phyloP scores from a whole-genome alignment of 2,329 filamentous ascomycete species.

The Botrytis aclada region DNA sequence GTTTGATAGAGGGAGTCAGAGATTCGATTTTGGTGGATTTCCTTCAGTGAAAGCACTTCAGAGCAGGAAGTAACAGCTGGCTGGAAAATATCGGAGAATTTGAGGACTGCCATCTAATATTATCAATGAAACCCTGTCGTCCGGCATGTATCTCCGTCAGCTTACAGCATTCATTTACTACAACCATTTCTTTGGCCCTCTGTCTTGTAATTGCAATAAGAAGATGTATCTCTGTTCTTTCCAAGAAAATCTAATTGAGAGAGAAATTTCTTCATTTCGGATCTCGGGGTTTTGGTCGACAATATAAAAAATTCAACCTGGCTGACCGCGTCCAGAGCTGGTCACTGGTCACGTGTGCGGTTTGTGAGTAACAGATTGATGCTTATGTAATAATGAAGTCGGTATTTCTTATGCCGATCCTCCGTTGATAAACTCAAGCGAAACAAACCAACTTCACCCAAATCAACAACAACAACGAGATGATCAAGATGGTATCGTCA shows the following conservation, averaged over 20 bases:
- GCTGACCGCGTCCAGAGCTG: no score
- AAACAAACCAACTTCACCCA: background rate
- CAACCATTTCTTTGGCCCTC: background rate
- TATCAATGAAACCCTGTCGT: background rate
- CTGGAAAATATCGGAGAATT: fast-evolving
- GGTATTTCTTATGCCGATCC: background rate
- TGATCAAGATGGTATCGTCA: background rate
- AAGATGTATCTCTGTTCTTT: background rate
- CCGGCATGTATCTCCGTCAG: background rate
- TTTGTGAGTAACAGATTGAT: background rate
- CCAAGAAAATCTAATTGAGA: background rate
- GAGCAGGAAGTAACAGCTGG: background rate
- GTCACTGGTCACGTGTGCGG: background rate
- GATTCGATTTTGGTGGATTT: background rate
- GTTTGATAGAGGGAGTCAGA: background rate
- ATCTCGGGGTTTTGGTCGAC: no score
- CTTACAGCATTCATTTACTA: slow-evolving; percentile 26
- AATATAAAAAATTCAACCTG: background rate
- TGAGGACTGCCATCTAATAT: background rate
- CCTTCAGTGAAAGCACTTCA: background rate
- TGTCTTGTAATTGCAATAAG: background rate
- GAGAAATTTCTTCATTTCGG: background rate
- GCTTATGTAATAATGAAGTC: background rate
- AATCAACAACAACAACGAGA: background rate
- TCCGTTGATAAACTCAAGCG: background rate